Conservation (phyloP, 495 filamentous ascomycete genomes). For the Parmelia sp. region DNA sequence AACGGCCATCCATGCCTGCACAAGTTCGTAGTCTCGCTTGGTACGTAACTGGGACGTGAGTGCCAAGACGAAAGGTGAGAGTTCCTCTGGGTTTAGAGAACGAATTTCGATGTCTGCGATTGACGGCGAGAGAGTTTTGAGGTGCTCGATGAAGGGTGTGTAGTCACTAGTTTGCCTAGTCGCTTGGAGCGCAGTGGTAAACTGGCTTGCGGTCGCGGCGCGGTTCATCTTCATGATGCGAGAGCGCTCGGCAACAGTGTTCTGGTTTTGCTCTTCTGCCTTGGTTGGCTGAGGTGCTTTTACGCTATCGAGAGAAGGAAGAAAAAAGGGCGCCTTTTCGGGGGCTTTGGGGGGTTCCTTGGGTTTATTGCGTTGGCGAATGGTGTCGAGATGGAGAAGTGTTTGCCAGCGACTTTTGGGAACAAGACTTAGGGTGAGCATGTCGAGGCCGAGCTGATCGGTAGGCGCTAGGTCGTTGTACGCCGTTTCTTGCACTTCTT, state of each 20-base stretch:
- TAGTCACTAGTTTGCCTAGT: conserved; percentile 33
- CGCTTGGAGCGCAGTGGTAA: conserved; percentile 52
- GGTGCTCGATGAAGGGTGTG: conserved; percentile 57
- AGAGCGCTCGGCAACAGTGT: conserved; percentile 43
- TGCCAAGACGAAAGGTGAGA: conserved; percentile 65
- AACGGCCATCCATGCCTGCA: conserved; percentile 94
- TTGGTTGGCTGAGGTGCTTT: conserved; percentile 4
- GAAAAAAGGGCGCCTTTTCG: conserved; percentile 93
- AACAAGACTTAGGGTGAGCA: conserved; percentile 83
- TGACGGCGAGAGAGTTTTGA: conserved; percentile 71
- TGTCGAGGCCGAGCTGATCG: conserved; percentile 70
- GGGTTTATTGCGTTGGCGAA: conserved; percentile 86
- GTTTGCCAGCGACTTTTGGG: conserved; percentile 91
- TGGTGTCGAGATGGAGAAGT: conserved; percentile 79
- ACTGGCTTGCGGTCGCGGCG: conserved; percentile 36
- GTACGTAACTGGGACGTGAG: conserved; percentile 60
- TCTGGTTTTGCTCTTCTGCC: conserved; percentile 27
- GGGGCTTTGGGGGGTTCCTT: conserved; percentile 85
- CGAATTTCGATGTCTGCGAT: conserved; percentile 85
- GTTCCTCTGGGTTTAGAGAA: conserved; percentile 54
- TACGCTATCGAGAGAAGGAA: conserved; percentile 54
- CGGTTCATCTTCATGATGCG: conserved; percentile 47
- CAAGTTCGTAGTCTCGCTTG: conserved; percentile 80
- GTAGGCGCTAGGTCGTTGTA: conserved; percentile 41
- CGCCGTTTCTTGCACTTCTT: conserved; percentile 39